Evolutionary conservation across 2,329 filamentous ascomycete species (phyloP).

Genomic region (Arthrobotrys sinensis): DNA sequence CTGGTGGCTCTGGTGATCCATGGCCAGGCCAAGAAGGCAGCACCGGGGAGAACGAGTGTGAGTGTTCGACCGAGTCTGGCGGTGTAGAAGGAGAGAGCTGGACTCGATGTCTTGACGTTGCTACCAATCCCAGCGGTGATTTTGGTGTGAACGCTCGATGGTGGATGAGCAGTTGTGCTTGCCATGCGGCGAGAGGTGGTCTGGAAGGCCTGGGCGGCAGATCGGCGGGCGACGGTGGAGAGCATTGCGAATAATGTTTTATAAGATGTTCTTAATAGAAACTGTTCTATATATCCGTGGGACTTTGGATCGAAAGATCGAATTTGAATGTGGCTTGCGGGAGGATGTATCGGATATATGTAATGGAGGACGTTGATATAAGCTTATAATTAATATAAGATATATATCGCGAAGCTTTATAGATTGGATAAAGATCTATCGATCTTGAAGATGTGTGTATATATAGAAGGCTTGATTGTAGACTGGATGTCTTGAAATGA

Average conservation of each 20-base stretch:
- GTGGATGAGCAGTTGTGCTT: slow-evolving; percentile 35
- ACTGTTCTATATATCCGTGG: slow-evolving; percentile 26
- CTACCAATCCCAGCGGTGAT: slow-evolving; percentile 43
- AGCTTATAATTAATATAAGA: slow-evolving; percentile 36
- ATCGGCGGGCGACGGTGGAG: slow-evolving; percentile 47
- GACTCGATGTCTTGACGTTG: slow-evolving; percentile 21
- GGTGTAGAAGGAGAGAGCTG: slow-evolving; percentile 43
- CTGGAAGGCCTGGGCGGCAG: slow-evolving; percentile 41
- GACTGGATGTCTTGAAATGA: slow-evolving; percentile 53
- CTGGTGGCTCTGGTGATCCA: slow-evolving; percentile 47
- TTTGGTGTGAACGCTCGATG: slow-evolving; percentile 48
- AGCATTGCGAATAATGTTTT: slow-evolving; percentile 38
- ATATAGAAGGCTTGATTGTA: slow-evolving; percentile 41
- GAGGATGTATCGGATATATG: slow-evolving; percentile 26
- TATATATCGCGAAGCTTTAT: slow-evolving; percentile 9
- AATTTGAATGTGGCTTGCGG: slow-evolving; percentile 18
- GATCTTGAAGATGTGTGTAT: slow-evolving; percentile 41
- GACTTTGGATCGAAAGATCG: slow-evolving; percentile 13
- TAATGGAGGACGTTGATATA: slow-evolving; percentile 16
- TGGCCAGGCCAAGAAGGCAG: slow-evolving; percentile 51
- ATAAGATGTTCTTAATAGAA: not conserved
- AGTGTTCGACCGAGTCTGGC: slow-evolving; percentile 49
- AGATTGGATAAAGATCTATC: slow-evolving; percentile 26
- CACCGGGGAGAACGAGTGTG: slow-evolving; percentile 45
- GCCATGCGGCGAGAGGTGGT: slow-evolving; percentile 51